phyloP scores from a whole-genome alignment of 106 monocot species.

The Allium cepa region DNA sequence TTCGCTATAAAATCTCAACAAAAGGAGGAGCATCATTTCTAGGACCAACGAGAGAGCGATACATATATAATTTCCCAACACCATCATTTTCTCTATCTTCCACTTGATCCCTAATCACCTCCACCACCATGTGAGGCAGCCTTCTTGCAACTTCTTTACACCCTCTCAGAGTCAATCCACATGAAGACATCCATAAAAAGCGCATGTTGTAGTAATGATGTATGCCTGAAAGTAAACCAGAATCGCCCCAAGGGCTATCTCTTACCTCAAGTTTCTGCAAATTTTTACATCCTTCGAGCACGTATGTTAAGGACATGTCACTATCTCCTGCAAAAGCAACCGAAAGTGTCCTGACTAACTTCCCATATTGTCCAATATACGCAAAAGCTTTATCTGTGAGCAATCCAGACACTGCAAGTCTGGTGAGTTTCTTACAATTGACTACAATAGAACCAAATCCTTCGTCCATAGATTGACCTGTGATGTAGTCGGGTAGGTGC shows the following conservation, averaged over 20 bases:
- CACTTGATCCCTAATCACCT: constrained; percentile 45
- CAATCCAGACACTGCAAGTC: constrained; percentile 75
- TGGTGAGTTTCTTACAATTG: constrained; percentile 80
- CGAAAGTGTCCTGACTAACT: constrained; percentile 73
- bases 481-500: constrained; percentile 48
- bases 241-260: constrained; percentile 73
- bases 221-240: constrained; percentile 59
- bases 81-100: constrained; percentile 18
- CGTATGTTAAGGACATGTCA: constrained; percentile 50
- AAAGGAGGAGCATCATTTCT: constrained; percentile 72
- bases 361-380: constrained; percentile 77
- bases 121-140: constrained; percentile 59
- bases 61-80: constrained; percentile 66
- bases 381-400: constrained; percentile 74
- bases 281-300: constrained; percentile 69
- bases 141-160: constrained; percentile 59
- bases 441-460: constrained; percentile 82
- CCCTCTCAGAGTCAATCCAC: constrained; percentile 54
- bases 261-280: constrained; percentile 88
- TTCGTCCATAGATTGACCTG: constrained; percentile 74
- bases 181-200: constrained; percentile 88
- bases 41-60: constrained; percentile 68
- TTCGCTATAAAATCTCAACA: constrained; percentile 58
- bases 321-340: constrained; percentile 76
- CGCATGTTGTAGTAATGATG: constrained; percentile 88